Conservation (phyloP, 2,329 filamentous ascomycete species). For the Metarhizium sp. region DNA sequence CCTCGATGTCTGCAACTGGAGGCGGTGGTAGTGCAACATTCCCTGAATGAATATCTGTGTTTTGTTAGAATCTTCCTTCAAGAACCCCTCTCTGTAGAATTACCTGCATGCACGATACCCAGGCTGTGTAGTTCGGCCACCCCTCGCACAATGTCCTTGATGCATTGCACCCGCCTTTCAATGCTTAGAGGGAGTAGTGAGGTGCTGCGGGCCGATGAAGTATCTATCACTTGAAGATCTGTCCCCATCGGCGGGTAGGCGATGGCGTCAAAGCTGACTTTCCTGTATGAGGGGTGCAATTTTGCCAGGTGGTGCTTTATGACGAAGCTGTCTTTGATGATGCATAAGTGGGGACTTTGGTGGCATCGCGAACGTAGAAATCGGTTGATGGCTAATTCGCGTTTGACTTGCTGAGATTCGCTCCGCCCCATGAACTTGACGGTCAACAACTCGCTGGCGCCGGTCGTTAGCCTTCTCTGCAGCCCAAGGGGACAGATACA, state of each 20-base stretch:
- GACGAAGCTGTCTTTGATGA: background rate
- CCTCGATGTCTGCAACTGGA: background rate
- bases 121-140: background rate
- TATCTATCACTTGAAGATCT: background rate
- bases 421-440: background rate
- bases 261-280: background rate
- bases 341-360: background rate
- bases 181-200: background rate
- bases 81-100: background rate
- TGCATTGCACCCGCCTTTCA: background rate
- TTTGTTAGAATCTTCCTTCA: background rate
- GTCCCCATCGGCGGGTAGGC: background rate
- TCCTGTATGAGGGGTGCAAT: background rate
- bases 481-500: background rate
- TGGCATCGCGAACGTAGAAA: background rate
- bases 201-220: background rate
- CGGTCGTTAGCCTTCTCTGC: background rate
- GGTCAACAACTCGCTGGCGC: background rate
- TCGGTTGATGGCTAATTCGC: background rate
- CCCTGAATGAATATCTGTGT: background rate
- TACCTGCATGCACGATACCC: background rate
- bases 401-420: background rate
- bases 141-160: background rate
- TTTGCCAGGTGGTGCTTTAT: background rate
- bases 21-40: background rate